Percentiles rank a stretch among this genome's conserved stretches.
Conservation (phyloP, 1,284 basidiomycete species). For the Ustilago tritici region DNA sequence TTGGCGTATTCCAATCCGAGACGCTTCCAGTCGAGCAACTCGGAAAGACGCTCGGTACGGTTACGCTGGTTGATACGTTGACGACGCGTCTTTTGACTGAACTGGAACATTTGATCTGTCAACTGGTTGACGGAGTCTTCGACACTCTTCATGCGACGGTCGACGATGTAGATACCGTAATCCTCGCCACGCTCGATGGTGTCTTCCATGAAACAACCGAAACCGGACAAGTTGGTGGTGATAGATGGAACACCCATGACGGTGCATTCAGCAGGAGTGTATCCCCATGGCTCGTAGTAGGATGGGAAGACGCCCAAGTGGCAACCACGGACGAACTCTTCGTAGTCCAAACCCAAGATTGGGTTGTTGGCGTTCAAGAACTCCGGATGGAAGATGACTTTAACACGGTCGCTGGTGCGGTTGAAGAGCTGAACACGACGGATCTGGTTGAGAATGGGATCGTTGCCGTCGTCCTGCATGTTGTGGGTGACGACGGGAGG, state of each 20-base stretch:
- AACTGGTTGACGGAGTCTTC: slow-evolving; percentile 87
- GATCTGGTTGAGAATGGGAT: slow-evolving; percentile 95
- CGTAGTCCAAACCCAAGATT: slow-evolving; percentile 95
- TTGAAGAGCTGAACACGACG: slow-evolving; percentile 94
- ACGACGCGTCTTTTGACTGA: slow-evolving; percentile 88
- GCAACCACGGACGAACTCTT: slow-evolving; percentile 97
- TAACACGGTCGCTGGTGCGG: slow-evolving; percentile 83
- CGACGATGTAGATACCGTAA: slow-evolving; percentile 84
- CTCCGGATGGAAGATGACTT: slow-evolving; percentile 98
- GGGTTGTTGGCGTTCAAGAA: slow-evolving; percentile 98
- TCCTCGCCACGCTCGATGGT: slow-evolving; percentile 82
- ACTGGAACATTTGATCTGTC: slow-evolving; percentile 71
- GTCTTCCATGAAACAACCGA: slow-evolving; percentile 98
- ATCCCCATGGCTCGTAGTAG: slow-evolving; percentile 93
- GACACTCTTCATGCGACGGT: slow-evolving; percentile 87
- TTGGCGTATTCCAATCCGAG: slow-evolving; percentile 97
- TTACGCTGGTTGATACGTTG: slow-evolving; percentile 99
- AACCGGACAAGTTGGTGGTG: slow-evolving; percentile 96
- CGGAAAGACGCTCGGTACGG: slow-evolving; percentile 81
- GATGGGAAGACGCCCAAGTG: slow-evolving; percentile 98
- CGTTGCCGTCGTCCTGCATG: slow-evolving; percentile 91
- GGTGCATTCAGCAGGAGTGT: slow-evolving; percentile 75
- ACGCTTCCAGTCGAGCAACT: slow-evolving; percentile 97
- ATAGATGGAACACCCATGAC: slow-evolving; percentile 96
- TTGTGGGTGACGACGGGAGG: slow-evolving; percentile 97